These are phyloP conservation scores for Endogone sp. DNA, from an alignment of 192 early-diverging fungal species.

Conservation along the genomic window DNA sequence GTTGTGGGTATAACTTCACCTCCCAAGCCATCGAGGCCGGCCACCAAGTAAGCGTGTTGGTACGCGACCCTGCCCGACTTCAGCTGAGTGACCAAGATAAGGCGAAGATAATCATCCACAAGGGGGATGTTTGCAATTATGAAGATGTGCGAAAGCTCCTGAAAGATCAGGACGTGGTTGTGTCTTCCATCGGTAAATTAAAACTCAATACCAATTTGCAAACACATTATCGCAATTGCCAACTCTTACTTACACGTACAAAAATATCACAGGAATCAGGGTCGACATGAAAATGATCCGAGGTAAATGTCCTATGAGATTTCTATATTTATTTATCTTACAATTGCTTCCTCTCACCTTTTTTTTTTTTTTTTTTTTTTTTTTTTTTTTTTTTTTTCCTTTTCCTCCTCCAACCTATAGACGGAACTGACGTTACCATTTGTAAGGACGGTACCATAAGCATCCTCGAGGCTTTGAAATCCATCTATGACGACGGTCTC, in stretches of 20 bases:
- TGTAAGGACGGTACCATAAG: not conserved
- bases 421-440: not conserved
- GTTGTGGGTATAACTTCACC: not conserved
- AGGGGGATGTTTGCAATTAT: not conserved
- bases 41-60: not conserved
- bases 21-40: not conserved
- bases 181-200: not conserved
- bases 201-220: not conserved
- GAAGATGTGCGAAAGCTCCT: not conserved
- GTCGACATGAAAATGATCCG: not conserved
- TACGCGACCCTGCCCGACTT: not conserved
- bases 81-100: not conserved
- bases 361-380: no score
- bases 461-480: not conserved
- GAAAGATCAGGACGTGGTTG: not conserved
- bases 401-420: no score
- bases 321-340: no score
- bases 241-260: not conserved
- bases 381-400: no score
- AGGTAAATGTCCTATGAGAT: no score
- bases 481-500: not conserved
- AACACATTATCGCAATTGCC: not conserved
- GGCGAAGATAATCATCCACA: not conserved
- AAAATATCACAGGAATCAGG: not conserved
- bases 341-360: no score